Base-by-base conservation (phyloP, 257 asterid species). In the Penstemon eatonii region DNA sequence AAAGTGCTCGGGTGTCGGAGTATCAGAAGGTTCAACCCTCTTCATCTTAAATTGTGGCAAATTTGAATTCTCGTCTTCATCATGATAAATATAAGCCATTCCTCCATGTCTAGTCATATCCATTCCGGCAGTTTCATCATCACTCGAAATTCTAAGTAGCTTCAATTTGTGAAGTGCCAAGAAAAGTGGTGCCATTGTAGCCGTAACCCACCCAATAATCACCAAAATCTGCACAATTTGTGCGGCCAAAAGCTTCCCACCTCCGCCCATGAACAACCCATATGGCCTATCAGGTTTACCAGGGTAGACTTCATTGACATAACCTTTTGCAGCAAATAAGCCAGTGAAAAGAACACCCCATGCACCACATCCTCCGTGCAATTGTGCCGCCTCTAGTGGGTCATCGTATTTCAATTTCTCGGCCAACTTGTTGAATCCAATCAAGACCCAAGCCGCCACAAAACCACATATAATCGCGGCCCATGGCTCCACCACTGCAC, bases 241-340 rank as follows among this genome's bases (percentile, higher is more conserved):
- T 13, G 92, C 92, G 0, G 83, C 92, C 60, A 86, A 43, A 10
- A 86, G 86, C 76, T 60, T 82, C 65, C 89, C 93, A 0, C 93
- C 93, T 1, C 93, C 93, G 4, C 93, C 93, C 93, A 86, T 86
- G 39, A 86, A 74, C 71, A 84, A 51, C 56, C 93, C 93, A n/a
- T 86, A 76, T 4, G 89, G 87, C 67, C 92, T 74, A 39, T 43
- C 87, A 0, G 78, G 79, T 13, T 8, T 62, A 0, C 83, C 82
- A 0, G 78, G 75, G 13, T 84, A 86, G 7, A 25, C 92, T 79
- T 86, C 87, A 4, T 76, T 69, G 12, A 86, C 89, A 5, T 71
- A 82, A 2, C 12, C 57, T 50, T 86, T 60, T n/a, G 75, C 76
- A 0, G 92, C 92, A 7, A 86, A 86, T 73, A 86, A 53, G 0